Percentiles rank a stretch among this genome's conserved stretches.
These are phyloP conservation scores for Magnusiomyces paraingens DNA, from an alignment of 1,139 yeast genomes.

Conservation along the genomic window DNA sequence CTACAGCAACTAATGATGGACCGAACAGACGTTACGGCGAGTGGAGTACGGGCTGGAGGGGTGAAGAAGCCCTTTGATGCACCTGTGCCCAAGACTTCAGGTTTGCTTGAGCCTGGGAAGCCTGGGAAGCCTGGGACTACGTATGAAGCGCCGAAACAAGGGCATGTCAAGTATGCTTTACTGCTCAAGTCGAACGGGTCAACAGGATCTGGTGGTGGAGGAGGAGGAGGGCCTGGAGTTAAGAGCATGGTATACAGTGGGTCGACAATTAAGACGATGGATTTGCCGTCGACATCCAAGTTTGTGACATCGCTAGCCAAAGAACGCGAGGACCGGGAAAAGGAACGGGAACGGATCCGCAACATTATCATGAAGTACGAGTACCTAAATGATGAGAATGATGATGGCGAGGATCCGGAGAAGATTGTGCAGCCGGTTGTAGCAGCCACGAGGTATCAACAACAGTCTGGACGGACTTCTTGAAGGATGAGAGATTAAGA, in stretches of 20 bases:
- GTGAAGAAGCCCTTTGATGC: slow-evolving; percentile 26
- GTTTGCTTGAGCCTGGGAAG: slow-evolving; percentile 4
- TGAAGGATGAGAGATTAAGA: slow-evolving; percentile 74
- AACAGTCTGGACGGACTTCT: neutral
- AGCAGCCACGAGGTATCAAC: neutral
- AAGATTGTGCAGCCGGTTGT: slow-evolving; percentile 6
- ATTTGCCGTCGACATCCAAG: slow-evolving; percentile 26
- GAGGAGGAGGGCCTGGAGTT: neutral
- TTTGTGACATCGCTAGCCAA: slow-evolving; percentile 24
- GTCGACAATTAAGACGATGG: slow-evolving; percentile 23
- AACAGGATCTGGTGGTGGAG: neutral
- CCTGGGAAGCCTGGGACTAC: slow-evolving; percentile 1
- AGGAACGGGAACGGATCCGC: slow-evolving; percentile 26
- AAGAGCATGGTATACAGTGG: slow-evolving; percentile 5
- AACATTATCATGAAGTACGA: slow-evolving; percentile 26
- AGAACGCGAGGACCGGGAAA: slow-evolving; percentile 21
- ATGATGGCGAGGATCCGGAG: slow-evolving; percentile 4
- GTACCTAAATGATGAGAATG: slow-evolving; percentile 6
- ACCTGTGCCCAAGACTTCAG: slow-evolving; percentile 27
- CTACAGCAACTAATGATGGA: slow-evolving; percentile 32
- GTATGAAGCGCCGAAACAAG: slow-evolving; percentile 9
- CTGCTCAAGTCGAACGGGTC: slow-evolving; percentile 19
- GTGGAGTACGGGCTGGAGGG: slow-evolving; percentile 4
- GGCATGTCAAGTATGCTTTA: slow-evolving; percentile 22
- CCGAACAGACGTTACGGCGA: slow-evolving; percentile 21